These are phyloP conservation scores for Chiua sp. DNA, from an alignment of 1,284 basidiomycete genomes.

Conservation along the genomic window DNA sequence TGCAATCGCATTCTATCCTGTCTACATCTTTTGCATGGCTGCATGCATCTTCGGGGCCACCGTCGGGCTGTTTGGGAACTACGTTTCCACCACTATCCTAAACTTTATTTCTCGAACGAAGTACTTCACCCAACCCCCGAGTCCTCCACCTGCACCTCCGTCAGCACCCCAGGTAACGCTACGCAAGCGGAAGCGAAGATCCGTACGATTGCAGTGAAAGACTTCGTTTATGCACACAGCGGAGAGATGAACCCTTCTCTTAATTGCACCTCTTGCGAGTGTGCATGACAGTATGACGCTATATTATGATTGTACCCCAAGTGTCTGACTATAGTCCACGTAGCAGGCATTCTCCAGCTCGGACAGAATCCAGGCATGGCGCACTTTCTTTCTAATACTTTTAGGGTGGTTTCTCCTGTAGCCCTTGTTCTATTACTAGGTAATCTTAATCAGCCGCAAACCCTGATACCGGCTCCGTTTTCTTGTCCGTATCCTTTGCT, in stretches of 20 bases:
- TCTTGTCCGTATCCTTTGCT: too few species aligned
- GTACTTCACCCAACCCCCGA: slow-evolving; percentile 15
- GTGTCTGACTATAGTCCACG: not conserved
- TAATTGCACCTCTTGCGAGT: not conserved
- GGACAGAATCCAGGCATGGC: not conserved
- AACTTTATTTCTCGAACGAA: slow-evolving; percentile 15
- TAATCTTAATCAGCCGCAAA: too few species aligned
- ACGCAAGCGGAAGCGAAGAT: slow-evolving; percentile 31
- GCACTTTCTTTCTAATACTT: not conserved
- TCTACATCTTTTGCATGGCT: slow-evolving; percentile 65
- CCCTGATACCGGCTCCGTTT: too few species aligned
- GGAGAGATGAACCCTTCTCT: not conserved
- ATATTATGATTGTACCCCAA: not conserved
- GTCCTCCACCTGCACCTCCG: slow-evolving; percentile 5
- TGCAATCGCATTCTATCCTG: slow-evolving; percentile 56
- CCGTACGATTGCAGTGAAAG: slow-evolving; percentile 28
- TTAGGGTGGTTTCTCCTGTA: too few species aligned
- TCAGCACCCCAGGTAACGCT: slow-evolving; percentile 17
- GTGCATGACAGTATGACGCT: not conserved
- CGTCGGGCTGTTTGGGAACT: slow-evolving; percentile 53
- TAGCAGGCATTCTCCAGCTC: not conserved
- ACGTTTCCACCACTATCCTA: slow-evolving; percentile 24
- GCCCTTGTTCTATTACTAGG: too few species aligned
- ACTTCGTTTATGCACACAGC: not conserved
- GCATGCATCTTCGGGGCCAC: slow-evolving; percentile 58